Evolutionary conservation across 352 stramenopile species (phyloP).

Genomic region (Globisporangium heterothallicum): DNA sequence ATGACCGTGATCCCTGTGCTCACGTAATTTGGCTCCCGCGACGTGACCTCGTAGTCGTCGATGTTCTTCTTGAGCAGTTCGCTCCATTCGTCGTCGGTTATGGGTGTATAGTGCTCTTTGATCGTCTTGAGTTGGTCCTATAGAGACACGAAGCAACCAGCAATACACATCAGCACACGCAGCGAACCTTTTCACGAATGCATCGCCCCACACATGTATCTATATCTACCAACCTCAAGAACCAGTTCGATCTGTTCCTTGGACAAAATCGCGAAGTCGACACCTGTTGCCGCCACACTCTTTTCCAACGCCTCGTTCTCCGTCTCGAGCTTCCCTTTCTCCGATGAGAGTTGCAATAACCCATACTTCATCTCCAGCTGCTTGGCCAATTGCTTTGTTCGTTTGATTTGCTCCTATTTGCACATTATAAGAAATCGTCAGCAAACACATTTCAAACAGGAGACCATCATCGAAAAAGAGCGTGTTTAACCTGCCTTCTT

Average conservation of each 20-base stretch:
- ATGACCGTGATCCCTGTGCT: conserved; percentile 15
- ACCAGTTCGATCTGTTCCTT: conserved; percentile 21
- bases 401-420: conserved; percentile 22
- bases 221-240: too few relatives aligned
- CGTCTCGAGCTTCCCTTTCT: conserved; percentile 21
- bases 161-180: not conserved
- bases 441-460: not conserved
- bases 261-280: conserved; percentile 2
- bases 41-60: conserved; percentile 19
- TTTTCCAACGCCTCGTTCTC: conserved; percentile 20
- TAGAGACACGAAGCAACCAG: not conserved
- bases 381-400: conserved; percentile 21
- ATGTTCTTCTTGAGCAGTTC: conserved; percentile 21
- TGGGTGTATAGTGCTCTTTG: conserved; percentile 7
- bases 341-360: conserved; percentile 17
- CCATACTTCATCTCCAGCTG: conserved; percentile 24
- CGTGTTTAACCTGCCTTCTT: too few relatives aligned
- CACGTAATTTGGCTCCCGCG: conserved; percentile 19
- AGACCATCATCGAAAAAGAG: too few relatives aligned
- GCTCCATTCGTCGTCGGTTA: conserved; percentile 4
- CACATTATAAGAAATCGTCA: not conserved
- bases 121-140: conserved; percentile 12
- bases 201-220: too few relatives aligned
- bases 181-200: not conserved
- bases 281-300: conserved; percentile 1